These are phyloP conservation scores for Yamadazyma olivae DNA, from an alignment of 805 yeast genomes.

Conservation along the genomic window DNA sequence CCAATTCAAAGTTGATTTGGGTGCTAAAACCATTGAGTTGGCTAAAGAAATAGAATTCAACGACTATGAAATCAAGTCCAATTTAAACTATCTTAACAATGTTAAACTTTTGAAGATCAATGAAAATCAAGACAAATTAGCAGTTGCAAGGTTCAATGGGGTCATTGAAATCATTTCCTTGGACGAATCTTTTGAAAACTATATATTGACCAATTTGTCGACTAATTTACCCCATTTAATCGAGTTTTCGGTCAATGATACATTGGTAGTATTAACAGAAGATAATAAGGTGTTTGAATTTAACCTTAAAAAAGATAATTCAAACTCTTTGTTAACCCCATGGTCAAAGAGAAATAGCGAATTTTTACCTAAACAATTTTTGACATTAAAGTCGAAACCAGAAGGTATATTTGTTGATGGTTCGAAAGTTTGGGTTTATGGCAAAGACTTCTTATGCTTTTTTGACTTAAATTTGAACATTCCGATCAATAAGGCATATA, in stretches of 20 bases:
- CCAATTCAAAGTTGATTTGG: constrained; percentile 33
- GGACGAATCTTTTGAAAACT: constrained; percentile 21
- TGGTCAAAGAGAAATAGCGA: constrained; percentile 85
- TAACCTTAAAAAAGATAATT: neutral
- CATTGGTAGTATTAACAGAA: constrained; percentile 63
- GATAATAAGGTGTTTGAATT: constrained; percentile 78
- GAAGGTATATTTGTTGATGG: constrained; percentile 61
- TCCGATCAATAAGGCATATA: constrained; percentile 38
- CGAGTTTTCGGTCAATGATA: constrained; percentile 47
- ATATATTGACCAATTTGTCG: constrained; percentile 56
- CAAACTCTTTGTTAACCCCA: constrained; percentile 46
- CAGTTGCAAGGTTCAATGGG: constrained; percentile 65
- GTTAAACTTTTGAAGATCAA: constrained; percentile 54
- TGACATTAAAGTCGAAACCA: constrained; percentile 60
- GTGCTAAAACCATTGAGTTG: constrained; percentile 31
- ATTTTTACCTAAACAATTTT: constrained; percentile 63
- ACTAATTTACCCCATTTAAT: constrained; percentile 53
- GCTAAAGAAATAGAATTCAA: constrained; percentile 41
- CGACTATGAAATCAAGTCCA: constrained; percentile 9
- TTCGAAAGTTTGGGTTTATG: constrained; percentile 75
- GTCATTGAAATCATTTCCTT: constrained; percentile 51
- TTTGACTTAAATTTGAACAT: constrained; percentile 62
- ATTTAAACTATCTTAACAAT: constrained; percentile 41
- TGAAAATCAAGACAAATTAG: constrained; percentile 43
- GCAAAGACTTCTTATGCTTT: constrained; percentile 75